Percentiles rank a stretch among this genome's conserved stretches.
Evolutionary conservation across 2,329 filamentous ascomycete genomes (phyloP).

Genomic region (Aspergillus tamarii): DNA sequence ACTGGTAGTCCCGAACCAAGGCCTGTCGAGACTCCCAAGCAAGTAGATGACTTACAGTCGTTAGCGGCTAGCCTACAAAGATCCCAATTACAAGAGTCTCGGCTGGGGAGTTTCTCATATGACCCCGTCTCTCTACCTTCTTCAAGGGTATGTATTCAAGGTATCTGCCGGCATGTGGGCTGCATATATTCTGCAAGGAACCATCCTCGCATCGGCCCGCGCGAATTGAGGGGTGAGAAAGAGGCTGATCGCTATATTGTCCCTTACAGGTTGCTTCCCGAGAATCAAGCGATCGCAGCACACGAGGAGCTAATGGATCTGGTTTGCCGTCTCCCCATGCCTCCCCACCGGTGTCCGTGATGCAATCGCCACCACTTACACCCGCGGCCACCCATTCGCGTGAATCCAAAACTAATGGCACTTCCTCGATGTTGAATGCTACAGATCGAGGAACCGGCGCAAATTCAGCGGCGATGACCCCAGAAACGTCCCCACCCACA

Average conservation of each 20-base stretch:
- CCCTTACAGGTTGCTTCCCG: constrained; percentile 45
- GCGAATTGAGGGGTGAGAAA: constrained; percentile 2
- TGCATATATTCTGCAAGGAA: constrained; percentile 2
- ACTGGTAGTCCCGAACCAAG: constrained; percentile 20
- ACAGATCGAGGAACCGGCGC: constrained; percentile 37
- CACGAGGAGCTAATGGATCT: constrained; percentile 61
- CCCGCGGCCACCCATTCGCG: constrained; percentile 73
- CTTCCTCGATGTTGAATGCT: constrained; percentile 34
- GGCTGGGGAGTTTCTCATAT: constrained; percentile 85
- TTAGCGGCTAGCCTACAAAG: constrained; percentile 74
- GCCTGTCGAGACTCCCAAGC: constrained; percentile 29
- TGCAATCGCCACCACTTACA: constrained; percentile 88
- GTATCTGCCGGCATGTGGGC: not conserved
- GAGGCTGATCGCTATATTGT: constrained; percentile 13
- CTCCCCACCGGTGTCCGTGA: constrained; percentile 68
- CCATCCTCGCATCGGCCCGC: constrained; percentile 9
- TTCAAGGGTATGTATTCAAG: constrained; percentile 44
- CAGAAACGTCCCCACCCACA: constrained; percentile 57
- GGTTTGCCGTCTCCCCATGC: constrained; percentile 67
- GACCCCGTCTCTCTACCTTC: constrained; percentile 85
- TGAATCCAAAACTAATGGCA: constrained; percentile 49
- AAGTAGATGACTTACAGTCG: constrained; percentile 68
- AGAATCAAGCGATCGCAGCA: constrained; percentile 65
- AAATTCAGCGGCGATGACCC: constrained; percentile 51
- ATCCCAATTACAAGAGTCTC: constrained; percentile 75